A percentile compares a stretch with the other conserved stretches of the same genome.
These are phyloP conservation scores for Globisporangium sylvaticum DNA, from an alignment of 352 stramenopile species.

Conservation along the genomic window DNA sequence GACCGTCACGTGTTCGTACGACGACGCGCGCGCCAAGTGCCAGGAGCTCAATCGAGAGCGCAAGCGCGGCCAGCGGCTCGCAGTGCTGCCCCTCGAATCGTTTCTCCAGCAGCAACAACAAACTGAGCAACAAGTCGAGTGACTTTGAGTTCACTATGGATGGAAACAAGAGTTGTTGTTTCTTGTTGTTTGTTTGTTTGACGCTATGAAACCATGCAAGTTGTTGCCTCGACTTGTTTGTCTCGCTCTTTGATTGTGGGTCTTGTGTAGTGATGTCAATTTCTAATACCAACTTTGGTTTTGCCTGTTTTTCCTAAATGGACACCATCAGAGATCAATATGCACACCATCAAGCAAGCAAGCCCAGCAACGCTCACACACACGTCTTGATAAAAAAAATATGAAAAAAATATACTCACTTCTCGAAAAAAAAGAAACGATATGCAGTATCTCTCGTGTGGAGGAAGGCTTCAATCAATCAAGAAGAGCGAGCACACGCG, in stretches of 20 bases:
- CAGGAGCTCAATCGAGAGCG: constrained; percentile 39
- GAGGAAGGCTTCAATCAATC: not conserved
- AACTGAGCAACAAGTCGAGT: not conserved
- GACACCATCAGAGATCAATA: not conserved
- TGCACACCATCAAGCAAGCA: not conserved
- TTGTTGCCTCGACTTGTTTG: no score
- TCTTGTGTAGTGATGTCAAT: no score
- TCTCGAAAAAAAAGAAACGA: constrained; percentile 7
- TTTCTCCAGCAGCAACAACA: constrained; percentile 33
- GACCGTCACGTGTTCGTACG: constrained; percentile 39
- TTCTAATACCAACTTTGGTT: no score
- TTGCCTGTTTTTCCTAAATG: no score
- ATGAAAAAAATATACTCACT: constrained; percentile 5
- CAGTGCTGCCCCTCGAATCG: constrained; percentile 36
- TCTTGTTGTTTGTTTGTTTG: no score
- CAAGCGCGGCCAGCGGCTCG: constrained; percentile 45
- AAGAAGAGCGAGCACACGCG: not conserved
- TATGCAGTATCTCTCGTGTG: constrained; percentile 2
- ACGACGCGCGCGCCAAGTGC: constrained; percentile 46
- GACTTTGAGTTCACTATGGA: not conserved
- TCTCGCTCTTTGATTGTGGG: no score
- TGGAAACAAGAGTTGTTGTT: not conserved
- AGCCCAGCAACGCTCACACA: not conserved
- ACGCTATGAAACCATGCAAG: not conserved
- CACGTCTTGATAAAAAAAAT: constrained; percentile 5